A percentile compares a stretch with the other conserved stretches of the same genome.
phyloP scores from a whole-genome alignment of 768 basidiomycete species.

The Nidula microcarpa region DNA sequence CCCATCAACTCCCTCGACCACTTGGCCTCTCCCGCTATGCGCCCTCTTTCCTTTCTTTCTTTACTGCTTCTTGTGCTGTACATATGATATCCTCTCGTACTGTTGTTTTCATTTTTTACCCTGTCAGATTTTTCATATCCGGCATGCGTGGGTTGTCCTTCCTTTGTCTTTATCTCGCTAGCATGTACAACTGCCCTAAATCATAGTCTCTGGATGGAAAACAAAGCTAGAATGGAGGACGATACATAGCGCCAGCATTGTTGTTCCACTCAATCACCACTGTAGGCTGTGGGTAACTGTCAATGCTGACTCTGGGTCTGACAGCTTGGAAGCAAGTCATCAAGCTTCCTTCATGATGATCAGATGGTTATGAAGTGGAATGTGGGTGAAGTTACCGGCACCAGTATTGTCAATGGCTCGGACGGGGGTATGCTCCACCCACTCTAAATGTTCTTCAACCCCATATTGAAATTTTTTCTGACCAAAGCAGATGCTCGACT shows the following conservation, averaged over 20 bases:
- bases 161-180: slow-evolving; percentile 10
- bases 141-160: background rate
- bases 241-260: background rate
- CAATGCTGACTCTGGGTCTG: no score
- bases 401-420: no score
- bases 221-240: background rate
- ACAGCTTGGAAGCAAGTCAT: no score
- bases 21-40: slow-evolving; percentile 1
- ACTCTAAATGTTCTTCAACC: no score
- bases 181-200: slow-evolving; percentile 16
- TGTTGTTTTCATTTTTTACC: slow-evolving; percentile 4
- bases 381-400: no score
- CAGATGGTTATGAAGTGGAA: no score
- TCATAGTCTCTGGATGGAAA: slow-evolving; percentile 18
- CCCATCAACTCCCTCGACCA: background rate
- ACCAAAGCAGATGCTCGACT: no score
- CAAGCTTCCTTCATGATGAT: no score
- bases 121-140: background rate
- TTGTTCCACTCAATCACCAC: no score
- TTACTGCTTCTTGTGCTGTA: background rate
- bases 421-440: no score
- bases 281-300: no score
- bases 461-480: no score
- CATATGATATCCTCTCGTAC: background rate
- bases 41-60: slow-evolving; percentile 1